Conservation (phyloP, 1,284 basidiomycete species). For the Irpex lacteus region DNA sequence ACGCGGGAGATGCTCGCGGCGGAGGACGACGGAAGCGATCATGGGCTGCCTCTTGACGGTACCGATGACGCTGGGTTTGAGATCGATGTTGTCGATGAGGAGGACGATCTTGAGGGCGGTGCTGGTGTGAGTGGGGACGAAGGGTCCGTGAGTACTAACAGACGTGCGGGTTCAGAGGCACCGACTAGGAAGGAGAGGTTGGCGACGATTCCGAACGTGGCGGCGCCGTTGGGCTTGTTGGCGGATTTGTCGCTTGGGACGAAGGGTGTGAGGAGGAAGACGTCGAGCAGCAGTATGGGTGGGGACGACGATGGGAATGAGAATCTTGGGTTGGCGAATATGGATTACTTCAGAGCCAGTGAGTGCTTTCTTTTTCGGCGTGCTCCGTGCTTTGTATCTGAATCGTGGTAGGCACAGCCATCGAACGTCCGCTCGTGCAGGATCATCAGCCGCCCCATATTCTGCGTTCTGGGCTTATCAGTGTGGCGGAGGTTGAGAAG, state of each 20-base stretch:
- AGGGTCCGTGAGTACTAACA: slow-evolving; percentile 5
- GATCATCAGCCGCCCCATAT: slow-evolving; percentile 63
- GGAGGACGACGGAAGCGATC: slow-evolving; percentile 6
- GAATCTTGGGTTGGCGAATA: slow-evolving; percentile 59
- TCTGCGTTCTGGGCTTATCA: slow-evolving; percentile 66
- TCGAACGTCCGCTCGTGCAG: slow-evolving; percentile 32
- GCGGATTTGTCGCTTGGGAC: slow-evolving; percentile 55
- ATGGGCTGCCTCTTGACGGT: slow-evolving; percentile 13
- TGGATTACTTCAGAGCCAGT: slow-evolving; percentile 66
- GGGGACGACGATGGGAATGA: slow-evolving; percentile 44
- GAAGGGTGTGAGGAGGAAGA: slow-evolving; percentile 31
- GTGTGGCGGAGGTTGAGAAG: slow-evolving; percentile 68
- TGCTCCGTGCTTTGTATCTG: not conserved
- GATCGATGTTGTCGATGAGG: slow-evolving; percentile 13
- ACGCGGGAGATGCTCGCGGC: slow-evolving; percentile 49
- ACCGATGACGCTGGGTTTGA: slow-evolving; percentile 10
- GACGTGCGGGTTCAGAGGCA: slow-evolving; percentile 9
- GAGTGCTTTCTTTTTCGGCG: slow-evolving; percentile 22
- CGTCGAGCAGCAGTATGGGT: slow-evolving; percentile 41
- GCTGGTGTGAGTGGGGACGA: slow-evolving; percentile 7
- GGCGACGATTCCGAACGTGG: slow-evolving; percentile 55
- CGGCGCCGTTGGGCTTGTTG: slow-evolving; percentile 69
- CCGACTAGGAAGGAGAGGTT: slow-evolving; percentile 32
- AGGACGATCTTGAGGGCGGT: slow-evolving; percentile 15
- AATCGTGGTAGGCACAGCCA: slow-evolving; percentile 39